Evolutionary conservation across 345 rosid genomes (phyloP).

Genomic region (Lumnitzera littorea): DNA sequence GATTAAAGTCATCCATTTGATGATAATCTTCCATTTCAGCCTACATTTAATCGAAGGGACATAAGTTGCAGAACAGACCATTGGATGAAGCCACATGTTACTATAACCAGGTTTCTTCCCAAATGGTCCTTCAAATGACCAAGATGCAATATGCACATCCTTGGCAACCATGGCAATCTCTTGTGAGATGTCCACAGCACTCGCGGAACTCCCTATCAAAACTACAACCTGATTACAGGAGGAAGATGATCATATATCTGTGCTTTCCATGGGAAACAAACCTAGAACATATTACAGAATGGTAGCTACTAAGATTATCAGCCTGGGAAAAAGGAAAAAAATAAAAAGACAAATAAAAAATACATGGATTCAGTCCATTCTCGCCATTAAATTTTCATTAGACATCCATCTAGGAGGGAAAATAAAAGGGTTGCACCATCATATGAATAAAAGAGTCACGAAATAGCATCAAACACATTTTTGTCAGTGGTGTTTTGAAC

Average conservation of each 20-base stretch:
- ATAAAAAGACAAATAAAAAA: too few species aligned
- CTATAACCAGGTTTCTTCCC: conserved; percentile 32
- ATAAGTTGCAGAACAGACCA: conserved; percentile 27
- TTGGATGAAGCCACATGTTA: conserved; percentile 72
- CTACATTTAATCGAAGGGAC: too few species aligned
- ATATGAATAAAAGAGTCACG: too few species aligned
- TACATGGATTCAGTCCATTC: too few species aligned
- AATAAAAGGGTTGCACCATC: too few species aligned
- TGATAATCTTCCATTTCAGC: too few species aligned
- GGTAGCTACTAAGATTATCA: background rate
- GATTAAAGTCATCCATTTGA: too few species aligned
- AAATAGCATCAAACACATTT: too few species aligned
- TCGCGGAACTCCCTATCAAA: conserved; percentile 61
- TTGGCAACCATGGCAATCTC: conserved; percentile 64
- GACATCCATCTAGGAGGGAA: too few species aligned
- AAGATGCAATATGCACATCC: conserved; percentile 69
- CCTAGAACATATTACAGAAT: background rate
- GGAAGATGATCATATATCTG: background rate
- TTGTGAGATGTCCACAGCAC: conserved; percentile 65
- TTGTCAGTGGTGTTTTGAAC: too few species aligned
- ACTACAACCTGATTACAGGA: conserved; percentile 43
- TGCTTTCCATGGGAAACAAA: background rate
- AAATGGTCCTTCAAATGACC: conserved; percentile 43
- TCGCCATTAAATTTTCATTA: too few species aligned
- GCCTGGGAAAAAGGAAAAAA: background rate